Base-by-base conservation (phyloP, 352 stramenopile species). In the Phytopythium chamaehyphon region DNA sequence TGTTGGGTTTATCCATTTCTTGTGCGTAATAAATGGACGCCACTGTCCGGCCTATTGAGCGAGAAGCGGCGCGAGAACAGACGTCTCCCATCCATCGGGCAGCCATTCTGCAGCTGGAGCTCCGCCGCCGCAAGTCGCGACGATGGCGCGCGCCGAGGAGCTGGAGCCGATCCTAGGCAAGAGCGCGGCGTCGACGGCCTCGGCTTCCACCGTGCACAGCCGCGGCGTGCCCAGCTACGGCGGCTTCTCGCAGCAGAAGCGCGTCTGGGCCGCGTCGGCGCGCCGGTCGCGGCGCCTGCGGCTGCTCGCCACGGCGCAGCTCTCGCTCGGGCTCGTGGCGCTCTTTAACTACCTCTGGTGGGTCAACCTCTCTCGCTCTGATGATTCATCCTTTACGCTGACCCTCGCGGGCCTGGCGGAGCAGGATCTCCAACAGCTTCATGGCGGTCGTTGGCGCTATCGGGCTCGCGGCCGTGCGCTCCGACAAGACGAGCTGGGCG, bases 161-260 rank as follows among this genome's bases (percentile, higher is more conserved):
- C 70, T 62, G 49, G 67, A 76, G 28, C 64, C 67, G 45, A 57
- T 76, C 22, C 64, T 73, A 44, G 38, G 16, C 38, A 59, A 66
- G 47, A 71, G 52, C 51, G 64, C 60, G 50, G 64, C 61, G 31
- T 57, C 51, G n/a, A 69, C 62, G 2, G 66, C 67, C 45, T 66
- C 64, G 14, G 61, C 66, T 6, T 71, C 67, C 26, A 69, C 61
- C 31, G 18, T 33, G 31, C 28, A n/a, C 5, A 53, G 33, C 19
- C 19, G 59, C 52, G 70, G 68, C 1, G 63, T 67, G 40, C 66
- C 69, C 21, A 67, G 57, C 45, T 90, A 90, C 64, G 75, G 74
- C 47, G 78, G 80, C 47, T 88, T 93, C 43, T 79, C 86, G 64
- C 72, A 87, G 36, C 80, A 93, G 54, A 93, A 93, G 62, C 76